phyloP scores from a whole-genome alignment of 1,284 basidiomycete species.

The Mycena sp. region DNA sequence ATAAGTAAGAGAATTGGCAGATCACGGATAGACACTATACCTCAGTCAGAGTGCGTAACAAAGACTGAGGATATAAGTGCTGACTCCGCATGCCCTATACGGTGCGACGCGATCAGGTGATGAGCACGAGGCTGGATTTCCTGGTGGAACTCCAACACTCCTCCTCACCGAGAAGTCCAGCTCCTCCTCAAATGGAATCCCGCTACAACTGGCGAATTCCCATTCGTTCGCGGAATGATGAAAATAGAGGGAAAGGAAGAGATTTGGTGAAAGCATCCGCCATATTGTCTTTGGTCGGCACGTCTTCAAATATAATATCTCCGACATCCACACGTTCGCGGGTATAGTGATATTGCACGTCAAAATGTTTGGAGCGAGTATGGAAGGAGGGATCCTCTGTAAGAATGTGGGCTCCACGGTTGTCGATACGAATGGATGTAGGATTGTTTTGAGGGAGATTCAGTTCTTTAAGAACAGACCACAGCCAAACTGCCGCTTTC shows the following conservation, averaged over 20 bases:
- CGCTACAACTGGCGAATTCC: not conserved
- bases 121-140: not conserved
- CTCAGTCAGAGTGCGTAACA: not conserved
- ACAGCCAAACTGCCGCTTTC: not conserved
- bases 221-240: not conserved
- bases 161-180: constrained; percentile 1
- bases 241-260: not conserved
- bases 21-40: too few relatives aligned
- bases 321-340: not conserved
- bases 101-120: not conserved
- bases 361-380: not conserved
- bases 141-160: not conserved
- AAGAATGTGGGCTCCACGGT: constrained; percentile 1
- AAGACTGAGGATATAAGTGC: not conserved
- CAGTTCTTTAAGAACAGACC: not conserved
- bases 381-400: not conserved
- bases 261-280: constrained; percentile 5
- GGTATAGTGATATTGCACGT: constrained; percentile 4
- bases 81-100: not conserved
- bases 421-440: constrained; percentile 1
- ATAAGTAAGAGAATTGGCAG: too few relatives aligned
- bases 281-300: not conserved
- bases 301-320: not conserved
- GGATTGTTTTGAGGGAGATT: not conserved
- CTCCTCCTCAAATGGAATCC: not conserved